These are phyloP conservation scores for Botryotinia calthae DNA, from an alignment of 2,329 filamentous ascomycete species.

Conservation along the genomic window DNA sequence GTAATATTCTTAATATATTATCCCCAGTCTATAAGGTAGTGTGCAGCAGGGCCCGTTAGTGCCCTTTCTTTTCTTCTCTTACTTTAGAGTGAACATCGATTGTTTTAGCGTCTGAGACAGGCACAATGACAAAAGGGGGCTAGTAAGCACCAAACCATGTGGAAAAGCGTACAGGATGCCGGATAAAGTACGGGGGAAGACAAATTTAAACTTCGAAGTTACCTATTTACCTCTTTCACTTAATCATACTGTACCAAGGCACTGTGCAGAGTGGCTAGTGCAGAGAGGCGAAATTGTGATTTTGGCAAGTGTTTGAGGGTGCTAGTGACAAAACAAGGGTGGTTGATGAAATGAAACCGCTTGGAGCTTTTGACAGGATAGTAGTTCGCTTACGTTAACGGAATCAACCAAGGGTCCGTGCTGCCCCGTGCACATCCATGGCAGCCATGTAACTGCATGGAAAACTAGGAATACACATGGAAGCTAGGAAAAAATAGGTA, in stretches of 20 bases:
- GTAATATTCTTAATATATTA: conserved; percentile 25
- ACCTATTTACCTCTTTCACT: conserved; percentile 11
- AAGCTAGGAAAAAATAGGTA: not conserved
- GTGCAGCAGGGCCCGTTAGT: conserved; percentile 24
- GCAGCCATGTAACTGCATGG: conserved; percentile 15
- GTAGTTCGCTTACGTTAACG: conserved; percentile 11
- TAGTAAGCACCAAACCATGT: conserved; percentile 2
- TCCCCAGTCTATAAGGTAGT: conserved; percentile 27
- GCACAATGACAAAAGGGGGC: conserved; percentile 13
- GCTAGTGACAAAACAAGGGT: conserved; percentile 19
- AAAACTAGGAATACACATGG: not conserved
- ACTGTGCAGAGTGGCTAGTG: not conserved
- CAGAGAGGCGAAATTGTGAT: not conserved
- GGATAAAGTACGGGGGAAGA: not conserved
- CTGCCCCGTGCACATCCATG: conserved; percentile 26
- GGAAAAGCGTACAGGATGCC: conserved; percentile 1
- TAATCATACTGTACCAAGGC: not conserved
- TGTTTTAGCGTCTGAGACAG: conserved; percentile 33
- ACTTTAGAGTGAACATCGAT: conserved; percentile 22
- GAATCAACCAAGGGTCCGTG: conserved; percentile 22
- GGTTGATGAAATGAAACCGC: conserved; percentile 30
- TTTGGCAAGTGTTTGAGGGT: conserved; percentile 13
- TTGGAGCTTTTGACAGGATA: conserved; percentile 25
- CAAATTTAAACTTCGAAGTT: not conserved
- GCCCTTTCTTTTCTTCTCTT: not conserved